Conservation (phyloP, 2,329 filamentous ascomycete genomes). For the Hirsutella minnesotensis region DNA sequence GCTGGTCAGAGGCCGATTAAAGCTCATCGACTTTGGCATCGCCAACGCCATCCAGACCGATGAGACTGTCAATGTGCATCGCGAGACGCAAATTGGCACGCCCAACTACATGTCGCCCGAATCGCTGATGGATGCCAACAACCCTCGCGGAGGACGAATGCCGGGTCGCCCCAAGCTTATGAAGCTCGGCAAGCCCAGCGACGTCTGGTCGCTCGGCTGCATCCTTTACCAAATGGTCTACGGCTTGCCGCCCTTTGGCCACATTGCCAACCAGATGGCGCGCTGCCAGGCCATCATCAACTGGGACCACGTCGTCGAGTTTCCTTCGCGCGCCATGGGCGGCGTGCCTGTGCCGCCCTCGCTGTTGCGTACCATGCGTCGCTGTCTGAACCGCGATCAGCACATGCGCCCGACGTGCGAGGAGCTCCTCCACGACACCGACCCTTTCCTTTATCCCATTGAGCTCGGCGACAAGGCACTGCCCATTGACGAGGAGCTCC, state of each 20-base stretch:
- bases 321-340: constrained; percentile 57
- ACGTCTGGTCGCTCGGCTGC: constrained; percentile 92
- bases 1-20: constrained; percentile 76
- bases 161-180: constrained; percentile 58
- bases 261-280: constrained; percentile 78
- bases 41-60: constrained; percentile 94
- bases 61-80: constrained; percentile 93
- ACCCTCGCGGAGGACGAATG: constrained; percentile 33
- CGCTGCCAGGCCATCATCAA: constrained; percentile 82
- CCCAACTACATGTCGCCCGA: constrained; percentile 99
- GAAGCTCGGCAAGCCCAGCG: constrained; percentile 90
- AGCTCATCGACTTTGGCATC: constrained; percentile 97
- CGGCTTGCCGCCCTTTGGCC: constrained; percentile 87
- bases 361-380: constrained; percentile 48
- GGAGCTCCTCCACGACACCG: constrained; percentile 45
- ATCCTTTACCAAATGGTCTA: constrained; percentile 98
- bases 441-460: constrained; percentile 52
- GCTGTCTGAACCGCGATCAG: constrained; percentile 51
- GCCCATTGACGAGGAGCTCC: constrained; percentile 50
- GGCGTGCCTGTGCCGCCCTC: constrained; percentile 46
- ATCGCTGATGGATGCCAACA: constrained; percentile 79
- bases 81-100: constrained; percentile 88
- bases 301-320: constrained; percentile 61
- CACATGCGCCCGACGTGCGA: constrained; percentile 51
- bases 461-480: constrained; percentile 43